Conservation (phyloP, 2,329 filamentous ascomycete genomes). For the Thielaviopsis musarum region DNA sequence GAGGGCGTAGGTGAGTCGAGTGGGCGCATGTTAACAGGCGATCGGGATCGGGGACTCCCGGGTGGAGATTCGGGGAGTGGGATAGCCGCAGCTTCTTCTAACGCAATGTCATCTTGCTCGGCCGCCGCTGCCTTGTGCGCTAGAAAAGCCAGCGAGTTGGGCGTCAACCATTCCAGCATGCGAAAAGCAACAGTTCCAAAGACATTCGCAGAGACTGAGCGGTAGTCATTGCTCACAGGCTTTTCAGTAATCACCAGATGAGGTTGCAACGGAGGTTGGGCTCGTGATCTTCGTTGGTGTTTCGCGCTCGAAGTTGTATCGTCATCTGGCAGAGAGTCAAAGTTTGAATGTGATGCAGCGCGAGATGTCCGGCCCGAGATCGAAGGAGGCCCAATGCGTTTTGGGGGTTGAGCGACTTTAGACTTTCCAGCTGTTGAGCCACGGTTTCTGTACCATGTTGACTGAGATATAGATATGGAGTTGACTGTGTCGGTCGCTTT, state of each 20-base stretch:
- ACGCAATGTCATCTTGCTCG: constrained; percentile 9
- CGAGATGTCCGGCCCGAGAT: neutral
- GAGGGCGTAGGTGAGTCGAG: neutral
- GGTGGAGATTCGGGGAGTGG: constrained; percentile 6
- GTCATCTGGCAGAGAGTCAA: neutral
- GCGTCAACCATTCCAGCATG: constrained; percentile 55
- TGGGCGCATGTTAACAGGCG: neutral
- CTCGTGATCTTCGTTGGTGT: neutral
- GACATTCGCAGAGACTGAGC: constrained; percentile 44
- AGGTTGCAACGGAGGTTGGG: neutral
- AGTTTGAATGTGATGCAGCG: neutral
- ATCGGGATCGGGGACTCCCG: constrained; percentile 4
- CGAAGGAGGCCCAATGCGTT: constrained; percentile 2
- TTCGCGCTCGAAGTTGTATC: neutral
- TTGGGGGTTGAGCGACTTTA: constrained; percentile 2
- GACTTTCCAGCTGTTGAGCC: neutral
- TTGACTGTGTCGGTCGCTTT: constrained; percentile 28
- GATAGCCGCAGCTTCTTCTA: constrained; percentile 9
- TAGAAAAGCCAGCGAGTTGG: constrained; percentile 19
- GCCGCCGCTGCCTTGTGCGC: constrained; percentile 7
- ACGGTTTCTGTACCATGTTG: constrained; percentile 8
- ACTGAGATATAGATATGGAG: constrained; percentile 27
- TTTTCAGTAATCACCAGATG: constrained; percentile 24
- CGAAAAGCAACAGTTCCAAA: constrained; percentile 51
- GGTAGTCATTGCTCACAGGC: constrained; percentile 35